Percentiles rank a stretch among this genome's conserved stretches.
Conservation (phyloP, 2,329 filamentous ascomycete genomes). For the Tolypocladium nubicola region DNA sequence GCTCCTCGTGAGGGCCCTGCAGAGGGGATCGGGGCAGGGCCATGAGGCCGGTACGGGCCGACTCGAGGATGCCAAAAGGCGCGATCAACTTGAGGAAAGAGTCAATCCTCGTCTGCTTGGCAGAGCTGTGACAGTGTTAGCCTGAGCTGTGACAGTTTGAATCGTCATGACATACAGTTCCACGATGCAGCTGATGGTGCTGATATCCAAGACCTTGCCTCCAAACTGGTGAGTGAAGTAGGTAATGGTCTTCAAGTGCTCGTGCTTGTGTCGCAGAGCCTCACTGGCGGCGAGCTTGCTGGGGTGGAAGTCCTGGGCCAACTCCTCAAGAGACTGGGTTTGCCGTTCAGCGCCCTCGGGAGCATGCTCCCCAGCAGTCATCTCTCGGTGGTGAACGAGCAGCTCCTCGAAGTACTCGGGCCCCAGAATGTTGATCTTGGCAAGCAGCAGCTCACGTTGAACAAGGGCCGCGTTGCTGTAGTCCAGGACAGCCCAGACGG, state of each 20-base stretch:
- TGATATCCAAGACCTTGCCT: constrained; percentile 95
- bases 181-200: constrained; percentile 96
- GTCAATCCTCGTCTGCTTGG: constrained; percentile 88
- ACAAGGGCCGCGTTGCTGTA: constrained; percentile 90
- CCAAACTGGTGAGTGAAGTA: constrained; percentile 96
- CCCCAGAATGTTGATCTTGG: constrained; percentile 92
- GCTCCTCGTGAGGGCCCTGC: constrained; percentile 59
- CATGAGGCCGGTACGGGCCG: constrained; percentile 91
- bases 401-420: constrained; percentile 98
- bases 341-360: constrained; percentile 22
- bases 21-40: constrained; percentile 89
- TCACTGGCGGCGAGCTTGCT: constrained; percentile 76
- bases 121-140: constrained; percentile 48
- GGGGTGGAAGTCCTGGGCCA: constrained; percentile 71
- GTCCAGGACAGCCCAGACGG: constrained; percentile 96
- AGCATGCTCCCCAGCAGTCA: constrained; percentile 38
- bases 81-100: constrained; percentile 93
- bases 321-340: constrained; percentile 33
- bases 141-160: background rate
- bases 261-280: constrained; percentile 90
- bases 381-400: constrained; percentile 89
- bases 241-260: constrained; percentile 92
- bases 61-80: constrained; percentile 94
- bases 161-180: constrained; percentile 60
- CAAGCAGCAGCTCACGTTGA: constrained; percentile 87